phyloP scores from a whole-genome alignment of 2,329 filamentous ascomycete genomes.

The Phialemonium atrogriseum region DNA sequence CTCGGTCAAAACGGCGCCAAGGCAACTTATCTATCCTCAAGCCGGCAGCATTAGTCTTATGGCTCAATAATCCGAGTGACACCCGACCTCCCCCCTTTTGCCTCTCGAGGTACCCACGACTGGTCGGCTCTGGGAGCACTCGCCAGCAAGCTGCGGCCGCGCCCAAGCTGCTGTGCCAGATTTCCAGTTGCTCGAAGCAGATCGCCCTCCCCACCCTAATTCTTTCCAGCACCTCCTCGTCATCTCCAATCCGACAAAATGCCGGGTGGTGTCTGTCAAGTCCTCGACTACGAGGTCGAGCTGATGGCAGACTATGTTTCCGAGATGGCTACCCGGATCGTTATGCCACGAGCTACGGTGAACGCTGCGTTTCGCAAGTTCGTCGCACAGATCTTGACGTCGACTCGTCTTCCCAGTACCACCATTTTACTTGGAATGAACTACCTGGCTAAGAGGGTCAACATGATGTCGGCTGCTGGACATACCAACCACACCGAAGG shows the following conservation, averaged over 20 bases:
- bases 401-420: slow-evolving; percentile 80
- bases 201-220: slow-evolving; percentile 15
- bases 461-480: slow-evolving; percentile 53
- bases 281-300: slow-evolving; percentile 95
- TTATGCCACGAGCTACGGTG: slow-evolving; percentile 43
- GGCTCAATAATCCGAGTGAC: slow-evolving; percentile 28
- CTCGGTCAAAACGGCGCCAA: no score
- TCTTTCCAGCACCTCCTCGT: slow-evolving; percentile 4
- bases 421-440: slow-evolving; percentile 87
- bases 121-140: slow-evolving; percentile 28
- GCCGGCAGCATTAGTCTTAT: slow-evolving; percentile 18
- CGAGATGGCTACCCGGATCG: slow-evolving; percentile 65
- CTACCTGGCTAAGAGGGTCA: slow-evolving; percentile 78
- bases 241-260: slow-evolving; percentile 36
- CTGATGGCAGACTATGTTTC: slow-evolving; percentile 92
- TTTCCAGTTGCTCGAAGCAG: slow-evolving; percentile 32
- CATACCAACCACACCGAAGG: slow-evolving; percentile 54
- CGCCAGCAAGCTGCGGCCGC: slow-evolving; percentile 18
- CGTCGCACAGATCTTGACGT: slow-evolving; percentile 81
- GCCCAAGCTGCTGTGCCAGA: slow-evolving; percentile 16
- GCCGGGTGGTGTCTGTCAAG: slow-evolving; percentile 80
- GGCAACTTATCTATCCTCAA: not conserved
- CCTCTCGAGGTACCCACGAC: slow-evolving; percentile 18
- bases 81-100: slow-evolving; percentile 14
- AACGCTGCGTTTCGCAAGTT: slow-evolving; percentile 81